Evolutionary conservation across 1,139 yeast species (phyloP).

Genomic region (Geotrichum reessii): DNA sequence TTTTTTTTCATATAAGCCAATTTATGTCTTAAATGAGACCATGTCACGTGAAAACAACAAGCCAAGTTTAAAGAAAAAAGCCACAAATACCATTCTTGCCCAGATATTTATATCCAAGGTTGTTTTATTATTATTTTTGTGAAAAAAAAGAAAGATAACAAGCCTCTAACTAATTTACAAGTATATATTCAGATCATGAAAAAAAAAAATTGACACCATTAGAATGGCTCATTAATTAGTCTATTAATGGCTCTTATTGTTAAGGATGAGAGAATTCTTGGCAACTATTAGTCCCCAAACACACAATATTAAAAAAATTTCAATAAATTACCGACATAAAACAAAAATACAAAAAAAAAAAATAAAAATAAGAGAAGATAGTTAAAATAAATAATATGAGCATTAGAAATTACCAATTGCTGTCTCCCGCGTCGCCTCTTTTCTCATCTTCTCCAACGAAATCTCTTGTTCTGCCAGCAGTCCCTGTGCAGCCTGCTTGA

Average conservation of each 20-base stretch:
- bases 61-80: background rate
- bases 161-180: background rate
- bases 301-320: background rate
- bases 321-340: too few relatives aligned
- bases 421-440: background rate
- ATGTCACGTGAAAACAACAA: slow-evolving; percentile 1
- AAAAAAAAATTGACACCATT: background rate
- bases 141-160: background rate
- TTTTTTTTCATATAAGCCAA: background rate
- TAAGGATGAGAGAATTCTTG: background rate
- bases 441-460: background rate
- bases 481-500: slow-evolving; percentile 17
- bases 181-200: background rate
- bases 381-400: background rate
- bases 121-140: background rate
- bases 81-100: background rate
- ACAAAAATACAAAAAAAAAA: too few relatives aligned
- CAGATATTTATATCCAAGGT: background rate
- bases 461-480: slow-evolving; percentile 9
- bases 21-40: background rate
- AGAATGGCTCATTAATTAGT: background rate
- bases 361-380: background rate
- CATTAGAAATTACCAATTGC: too few relatives aligned
- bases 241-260: background rate
- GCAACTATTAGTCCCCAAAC: background rate